phyloP scores from a whole-genome alignment of 2,329 filamentous ascomycete species.

The Arthrobotrys musiformis region DNA sequence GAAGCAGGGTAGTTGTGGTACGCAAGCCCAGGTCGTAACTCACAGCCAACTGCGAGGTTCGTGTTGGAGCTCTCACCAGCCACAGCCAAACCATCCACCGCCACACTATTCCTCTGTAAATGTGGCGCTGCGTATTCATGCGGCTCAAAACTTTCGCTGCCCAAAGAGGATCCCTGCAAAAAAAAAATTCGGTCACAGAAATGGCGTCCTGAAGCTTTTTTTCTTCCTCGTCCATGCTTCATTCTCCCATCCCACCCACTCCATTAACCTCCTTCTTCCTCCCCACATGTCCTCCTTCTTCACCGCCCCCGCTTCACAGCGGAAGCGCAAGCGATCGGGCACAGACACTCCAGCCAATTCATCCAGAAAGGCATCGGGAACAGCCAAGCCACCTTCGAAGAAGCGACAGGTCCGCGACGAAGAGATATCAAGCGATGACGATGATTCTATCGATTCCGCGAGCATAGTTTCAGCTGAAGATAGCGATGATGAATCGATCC shows the following conservation, averaged over 20 bases:
- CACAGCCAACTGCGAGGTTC: conserved; percentile 22
- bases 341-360: conserved; percentile 64
- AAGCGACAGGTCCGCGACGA: conserved; percentile 70
- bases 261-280: background rate
- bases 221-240: background rate
- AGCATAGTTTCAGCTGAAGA: conserved; percentile 62
- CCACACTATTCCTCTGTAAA: background rate
- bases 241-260: background rate
- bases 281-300: conserved; percentile 90
- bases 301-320: conserved; percentile 83
- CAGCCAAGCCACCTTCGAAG: conserved; percentile 61
- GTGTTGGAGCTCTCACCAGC: conserved; percentile 33
- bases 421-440: conserved; percentile 84
- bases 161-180: conserved; percentile 36
- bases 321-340: conserved; percentile 83
- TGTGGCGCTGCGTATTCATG: conserved; percentile 26
- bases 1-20: conserved; percentile 13
- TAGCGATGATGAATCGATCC: conserved; percentile 70
- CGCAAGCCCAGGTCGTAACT: conserved; percentile 53
- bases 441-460: conserved; percentile 65
- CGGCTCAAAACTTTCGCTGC: conserved; percentile 40
- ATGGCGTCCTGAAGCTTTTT: conserved; percentile 20
- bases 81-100: background rate
- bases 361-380: conserved; percentile 65
- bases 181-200: conserved; percentile 44